Conservation (phyloP, 306 rosid species). For the Geum urbanum region DNA sequence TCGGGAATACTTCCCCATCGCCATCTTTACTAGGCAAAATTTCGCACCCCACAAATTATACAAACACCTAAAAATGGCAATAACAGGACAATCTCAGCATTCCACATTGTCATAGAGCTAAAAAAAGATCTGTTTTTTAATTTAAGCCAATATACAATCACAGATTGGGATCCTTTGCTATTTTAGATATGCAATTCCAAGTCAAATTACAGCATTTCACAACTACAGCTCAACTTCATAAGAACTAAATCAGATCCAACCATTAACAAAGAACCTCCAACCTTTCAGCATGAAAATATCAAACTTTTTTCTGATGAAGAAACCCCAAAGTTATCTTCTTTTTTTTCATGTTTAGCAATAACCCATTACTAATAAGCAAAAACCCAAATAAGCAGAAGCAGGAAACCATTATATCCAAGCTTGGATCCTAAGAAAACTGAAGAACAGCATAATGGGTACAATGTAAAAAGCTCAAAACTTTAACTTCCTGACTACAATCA, state of each 20-base stretch:
- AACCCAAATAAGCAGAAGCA: neutral
- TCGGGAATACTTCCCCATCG: conserved; percentile 51
- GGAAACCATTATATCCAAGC: neutral
- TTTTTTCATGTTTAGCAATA: neutral
- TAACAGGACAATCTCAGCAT: conserved; percentile 26
- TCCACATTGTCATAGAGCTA: neutral
- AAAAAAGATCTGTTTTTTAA: neutral
- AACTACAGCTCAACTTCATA: neutral
- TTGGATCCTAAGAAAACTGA: neutral
- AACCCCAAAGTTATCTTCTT: neutral
- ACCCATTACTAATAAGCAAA: neutral
- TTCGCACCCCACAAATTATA: conserved; percentile 9
- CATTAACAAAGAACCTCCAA: neutral
- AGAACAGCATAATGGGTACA: neutral
- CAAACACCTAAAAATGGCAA: conserved; percentile 31
- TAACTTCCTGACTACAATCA: neutral
- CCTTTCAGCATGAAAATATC: neutral
- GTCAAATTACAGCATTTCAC: neutral
- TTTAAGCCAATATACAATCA: neutral
- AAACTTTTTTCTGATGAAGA: neutral
- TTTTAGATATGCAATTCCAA: neutral
- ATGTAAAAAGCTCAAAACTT: conserved; percentile 1
- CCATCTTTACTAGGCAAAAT: conserved; percentile 40
- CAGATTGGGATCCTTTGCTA: neutral
- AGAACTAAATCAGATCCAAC: conserved; percentile 22